Percentiles rank a stretch among this genome's conserved stretches.
Evolutionary conservation across 371 early-diverging fungal genomes (phyloP).

Genomic region (Synchytrium microbalum): DNA sequence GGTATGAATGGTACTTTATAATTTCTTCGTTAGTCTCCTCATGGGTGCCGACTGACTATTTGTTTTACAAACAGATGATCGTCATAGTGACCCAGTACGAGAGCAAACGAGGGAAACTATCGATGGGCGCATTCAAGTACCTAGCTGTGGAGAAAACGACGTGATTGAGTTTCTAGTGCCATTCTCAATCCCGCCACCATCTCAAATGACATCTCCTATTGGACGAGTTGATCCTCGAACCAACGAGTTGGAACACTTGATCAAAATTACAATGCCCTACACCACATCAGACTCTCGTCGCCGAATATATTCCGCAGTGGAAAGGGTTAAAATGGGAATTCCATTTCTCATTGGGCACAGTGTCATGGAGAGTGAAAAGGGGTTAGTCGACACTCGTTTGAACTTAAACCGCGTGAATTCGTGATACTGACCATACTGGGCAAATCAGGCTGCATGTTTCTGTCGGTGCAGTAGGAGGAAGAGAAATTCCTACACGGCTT

Average conservation of each 20-base stretch:
- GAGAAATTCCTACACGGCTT: not conserved
- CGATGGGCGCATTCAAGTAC: not conserved
- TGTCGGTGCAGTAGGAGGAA: not conserved
- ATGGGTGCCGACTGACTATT: too few relatives aligned
- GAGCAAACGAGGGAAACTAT: not conserved
- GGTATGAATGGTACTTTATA: too few relatives aligned
- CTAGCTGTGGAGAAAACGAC: slow-evolving; percentile 7
- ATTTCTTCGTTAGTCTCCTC: too few relatives aligned
- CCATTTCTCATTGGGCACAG: slow-evolving; percentile 31
- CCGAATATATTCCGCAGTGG: slow-evolving; percentile 44
- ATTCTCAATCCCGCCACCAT: slow-evolving; percentile 4
- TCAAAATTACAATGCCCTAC: slow-evolving; percentile 45
- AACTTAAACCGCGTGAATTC: too few relatives aligned
- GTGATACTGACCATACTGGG: not conserved
- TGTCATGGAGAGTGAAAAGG: not conserved
- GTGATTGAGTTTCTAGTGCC: slow-evolving; percentile 12
- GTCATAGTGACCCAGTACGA: not conserved
- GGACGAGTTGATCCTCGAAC: not conserved
- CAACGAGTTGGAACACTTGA: slow-evolving; percentile 10
- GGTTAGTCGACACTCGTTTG: not conserved
- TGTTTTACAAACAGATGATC: not conserved
- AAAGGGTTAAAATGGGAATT: slow-evolving; percentile 45
- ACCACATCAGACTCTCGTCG: slow-evolving; percentile 32
- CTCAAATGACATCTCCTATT: not conserved
- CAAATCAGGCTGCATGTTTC: not conserved